phyloP scores from a whole-genome alignment of 805 yeast genomes.

The Teunomyces atbi region DNA sequence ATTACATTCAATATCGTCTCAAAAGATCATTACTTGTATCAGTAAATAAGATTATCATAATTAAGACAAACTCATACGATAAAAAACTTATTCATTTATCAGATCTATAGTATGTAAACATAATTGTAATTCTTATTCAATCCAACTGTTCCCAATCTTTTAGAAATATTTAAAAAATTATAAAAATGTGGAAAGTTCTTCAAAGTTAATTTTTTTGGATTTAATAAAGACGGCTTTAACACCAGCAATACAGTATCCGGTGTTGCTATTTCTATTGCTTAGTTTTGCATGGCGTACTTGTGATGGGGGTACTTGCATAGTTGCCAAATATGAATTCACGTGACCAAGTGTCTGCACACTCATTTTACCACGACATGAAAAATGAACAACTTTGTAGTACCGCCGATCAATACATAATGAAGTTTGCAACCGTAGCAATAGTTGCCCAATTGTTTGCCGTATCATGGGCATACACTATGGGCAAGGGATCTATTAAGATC shows the following conservation, averaged over 20 bases:
- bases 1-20: not conserved
- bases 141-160: too few relatives aligned
- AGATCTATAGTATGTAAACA: too few relatives aligned
- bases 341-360: not conserved
- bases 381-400: conserved; percentile 1
- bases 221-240: too few relatives aligned
- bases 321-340: not conserved
- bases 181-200: too few relatives aligned
- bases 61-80: not conserved
- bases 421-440: conserved; percentile 14
- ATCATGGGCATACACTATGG: conserved; percentile 28
- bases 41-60: not conserved
- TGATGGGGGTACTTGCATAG: too few relatives aligned
- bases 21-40: not conserved
- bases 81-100: too few relatives aligned
- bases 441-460: conserved; percentile 20
- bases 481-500: conserved; percentile 28
- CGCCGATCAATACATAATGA: conserved; percentile 15
- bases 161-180: too few relatives aligned
- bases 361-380: not conserved
- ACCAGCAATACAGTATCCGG: too few relatives aligned
- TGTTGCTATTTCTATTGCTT: too few relatives aligned
- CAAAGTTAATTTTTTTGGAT: too few relatives aligned
- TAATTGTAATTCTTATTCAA: too few relatives aligned
- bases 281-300: too few relatives aligned